These are phyloP conservation scores for Exophiala xenobiotica DNA, from an alignment of 2,329 filamentous ascomycete species.

Conservation along the genomic window DNA sequence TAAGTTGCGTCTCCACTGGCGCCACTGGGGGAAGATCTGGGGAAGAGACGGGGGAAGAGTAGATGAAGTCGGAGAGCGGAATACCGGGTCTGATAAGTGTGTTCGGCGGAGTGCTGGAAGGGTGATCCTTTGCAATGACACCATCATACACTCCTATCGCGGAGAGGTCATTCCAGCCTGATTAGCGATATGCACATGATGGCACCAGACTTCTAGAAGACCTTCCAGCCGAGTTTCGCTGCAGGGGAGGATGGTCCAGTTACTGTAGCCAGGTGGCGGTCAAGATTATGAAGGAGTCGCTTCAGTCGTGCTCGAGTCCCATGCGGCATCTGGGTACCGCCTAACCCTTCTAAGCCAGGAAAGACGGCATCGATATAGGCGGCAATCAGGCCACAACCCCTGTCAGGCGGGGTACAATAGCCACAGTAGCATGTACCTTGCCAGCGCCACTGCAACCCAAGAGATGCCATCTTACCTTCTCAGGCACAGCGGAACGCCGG, in stretches of 20 bases:
- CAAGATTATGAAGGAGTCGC: neutral
- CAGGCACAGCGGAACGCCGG: neutral
- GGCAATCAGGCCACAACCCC: neutral
- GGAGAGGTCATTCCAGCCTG: no score
- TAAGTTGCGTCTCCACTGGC: constrained; percentile 1
- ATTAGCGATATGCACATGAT: neutral
- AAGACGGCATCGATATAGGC: no score
- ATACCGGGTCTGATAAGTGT: constrained; percentile 19
- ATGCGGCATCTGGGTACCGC: constrained; percentile 1
- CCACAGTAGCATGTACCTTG: neutral
- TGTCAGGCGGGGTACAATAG: neutral
- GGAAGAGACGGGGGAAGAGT: constrained; percentile 15
- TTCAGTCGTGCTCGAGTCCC: neutral
- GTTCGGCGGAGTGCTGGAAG: constrained; percentile 18
- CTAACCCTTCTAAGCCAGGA: constrained; percentile 6
- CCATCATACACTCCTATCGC: neutral
- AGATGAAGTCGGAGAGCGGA: constrained; percentile 15
- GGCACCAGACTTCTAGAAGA: neutral
- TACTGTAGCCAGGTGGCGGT: neutral
- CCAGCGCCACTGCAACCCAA: constrained; percentile 4
- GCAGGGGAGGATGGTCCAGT: neutral
- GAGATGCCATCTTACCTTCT: neutral
- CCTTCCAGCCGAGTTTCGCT: neutral
- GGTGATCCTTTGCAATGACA: constrained; percentile 5
- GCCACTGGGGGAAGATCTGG: constrained; percentile 17